A percentile compares a stretch with the other conserved stretches of the same genome.
phyloP scores from a whole-genome alignment of 768 basidiomycete genomes.

The Trametopsis cervina region DNA sequence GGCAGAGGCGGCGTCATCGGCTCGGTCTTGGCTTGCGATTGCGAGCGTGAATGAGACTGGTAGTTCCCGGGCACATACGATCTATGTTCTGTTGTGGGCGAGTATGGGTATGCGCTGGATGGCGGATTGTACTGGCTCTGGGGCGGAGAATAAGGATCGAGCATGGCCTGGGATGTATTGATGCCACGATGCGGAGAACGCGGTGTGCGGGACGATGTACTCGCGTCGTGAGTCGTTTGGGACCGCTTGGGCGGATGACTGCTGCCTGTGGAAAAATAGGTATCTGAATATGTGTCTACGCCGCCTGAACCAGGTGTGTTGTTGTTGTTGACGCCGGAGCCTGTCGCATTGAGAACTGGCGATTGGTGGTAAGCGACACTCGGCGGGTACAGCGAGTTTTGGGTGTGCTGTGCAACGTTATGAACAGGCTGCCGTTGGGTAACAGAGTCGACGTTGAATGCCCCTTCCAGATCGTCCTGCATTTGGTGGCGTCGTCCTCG shows the following conservation, averaged over 20 bases:
- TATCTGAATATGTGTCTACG: constrained; percentile 46
- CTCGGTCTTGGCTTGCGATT: constrained; percentile 50
- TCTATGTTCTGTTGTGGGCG: constrained; percentile 34
- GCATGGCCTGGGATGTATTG: constrained; percentile 42
- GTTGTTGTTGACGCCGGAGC: constrained; percentile 16
- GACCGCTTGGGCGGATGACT: constrained; percentile 48
- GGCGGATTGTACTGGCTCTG: constrained; percentile 58
- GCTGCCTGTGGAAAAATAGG: constrained; percentile 51
- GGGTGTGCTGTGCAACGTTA: constrained; percentile 16
- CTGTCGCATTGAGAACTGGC: constrained; percentile 23
- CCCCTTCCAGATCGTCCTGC: constrained; percentile 60
- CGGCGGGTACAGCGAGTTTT: constrained; percentile 49
- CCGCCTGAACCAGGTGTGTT: constrained; percentile 31
- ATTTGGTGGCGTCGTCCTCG: constrained; percentile 60
- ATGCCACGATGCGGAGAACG: constrained; percentile 60
- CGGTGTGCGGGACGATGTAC: constrained; percentile 37
- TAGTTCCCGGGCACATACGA: constrained; percentile 34
- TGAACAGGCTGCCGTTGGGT: constrained; percentile 29
- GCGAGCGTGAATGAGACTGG: constrained; percentile 49
- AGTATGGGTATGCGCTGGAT: constrained; percentile 41
- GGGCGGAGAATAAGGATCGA: constrained; percentile 66
- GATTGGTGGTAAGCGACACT: constrained; percentile 54
- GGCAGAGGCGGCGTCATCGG: constrained; percentile 38
- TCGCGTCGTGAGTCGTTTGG: constrained; percentile 47
- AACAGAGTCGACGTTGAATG: constrained; percentile 33